phyloP scores from a whole-genome alignment of 2,329 filamentous ascomycete genomes.

The Drechslerella stenobrocha region DNA sequence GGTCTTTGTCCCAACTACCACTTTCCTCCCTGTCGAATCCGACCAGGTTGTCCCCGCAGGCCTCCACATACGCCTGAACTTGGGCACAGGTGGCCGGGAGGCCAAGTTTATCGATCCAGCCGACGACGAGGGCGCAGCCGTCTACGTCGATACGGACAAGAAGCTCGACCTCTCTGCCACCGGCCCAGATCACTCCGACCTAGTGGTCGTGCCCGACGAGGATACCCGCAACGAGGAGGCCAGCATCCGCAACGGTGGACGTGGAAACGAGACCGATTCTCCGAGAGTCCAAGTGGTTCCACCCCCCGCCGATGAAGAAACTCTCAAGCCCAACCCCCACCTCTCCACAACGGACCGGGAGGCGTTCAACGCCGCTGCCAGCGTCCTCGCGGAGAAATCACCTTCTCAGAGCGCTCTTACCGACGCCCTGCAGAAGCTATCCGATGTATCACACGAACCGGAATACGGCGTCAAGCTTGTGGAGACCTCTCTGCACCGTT shows the following conservation, averaged over 20 bases:
- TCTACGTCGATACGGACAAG: constrained; percentile 35
- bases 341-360: constrained; percentile 56
- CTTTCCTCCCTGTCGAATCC: constrained; percentile 66
- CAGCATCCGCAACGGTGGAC: constrained; percentile 28
- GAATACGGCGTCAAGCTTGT: constrained; percentile 69
- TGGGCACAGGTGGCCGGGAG: constrained; percentile 67
- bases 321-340: constrained; percentile 55
- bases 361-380: constrained; percentile 60
- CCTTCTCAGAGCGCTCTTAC: constrained; percentile 47
- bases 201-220: constrained; percentile 62
- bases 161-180: constrained; percentile 45
- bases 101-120: constrained; percentile 67
- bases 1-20: constrained; percentile 66
- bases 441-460: constrained; percentile 69
- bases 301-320: constrained; percentile 57
- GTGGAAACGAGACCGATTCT: constrained; percentile 38
- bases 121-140: constrained; percentile 57
- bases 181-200: constrained; percentile 56
- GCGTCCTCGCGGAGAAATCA: constrained; percentile 58
- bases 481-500: constrained; percentile 62
- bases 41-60: constrained; percentile 69
- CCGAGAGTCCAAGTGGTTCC: constrained; percentile 56
- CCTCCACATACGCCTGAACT: constrained; percentile 68
- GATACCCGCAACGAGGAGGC: constrained; percentile 46
- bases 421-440: constrained; percentile 61